Evolutionary conservation across 2,329 filamentous ascomycete species (phyloP).

Genomic region (Aspergillus niger): DNA sequence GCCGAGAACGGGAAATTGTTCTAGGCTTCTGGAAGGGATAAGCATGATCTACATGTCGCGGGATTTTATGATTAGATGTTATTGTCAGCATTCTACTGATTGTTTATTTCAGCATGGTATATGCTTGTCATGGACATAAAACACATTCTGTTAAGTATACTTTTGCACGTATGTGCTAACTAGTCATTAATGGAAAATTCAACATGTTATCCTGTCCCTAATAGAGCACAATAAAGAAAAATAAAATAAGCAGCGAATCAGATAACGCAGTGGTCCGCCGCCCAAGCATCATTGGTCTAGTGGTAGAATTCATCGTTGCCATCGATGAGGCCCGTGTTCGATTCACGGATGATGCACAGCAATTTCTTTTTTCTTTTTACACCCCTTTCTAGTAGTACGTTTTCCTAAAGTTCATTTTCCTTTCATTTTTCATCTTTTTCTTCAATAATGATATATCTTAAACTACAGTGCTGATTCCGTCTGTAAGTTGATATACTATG

Average conservation of each 20-base stretch:
- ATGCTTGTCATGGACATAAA: not conserved
- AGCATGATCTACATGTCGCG: not conserved
- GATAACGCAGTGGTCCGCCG: not conserved
- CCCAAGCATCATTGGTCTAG: conserved; percentile 46
- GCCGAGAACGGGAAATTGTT: conserved; percentile 33
- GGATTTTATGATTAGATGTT: not conserved
- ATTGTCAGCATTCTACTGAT: not conserved
- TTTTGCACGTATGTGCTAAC: too few relatives aligned
- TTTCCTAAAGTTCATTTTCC: not conserved
- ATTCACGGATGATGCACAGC: conserved; percentile 49
- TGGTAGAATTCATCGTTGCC: conserved; percentile 50
- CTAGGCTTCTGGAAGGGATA: not conserved
- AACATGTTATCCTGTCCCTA: not conserved
- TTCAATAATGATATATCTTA: too few relatives aligned
- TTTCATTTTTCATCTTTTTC: not conserved
- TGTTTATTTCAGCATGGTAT: not conserved
- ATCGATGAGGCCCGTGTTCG: conserved; percentile 52
- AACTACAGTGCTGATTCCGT: too few relatives aligned
- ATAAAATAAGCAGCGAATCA: conserved; percentile 7
- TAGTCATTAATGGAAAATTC: too few relatives aligned
- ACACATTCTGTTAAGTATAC: not conserved
- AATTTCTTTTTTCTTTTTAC: not conserved
- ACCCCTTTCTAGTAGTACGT: too few relatives aligned
- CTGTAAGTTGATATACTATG: too few relatives aligned
- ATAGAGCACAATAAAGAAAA: not conserved